phyloP scores from a whole-genome alignment of 352 stramenopile species.

The Pythium coloratum region DNA sequence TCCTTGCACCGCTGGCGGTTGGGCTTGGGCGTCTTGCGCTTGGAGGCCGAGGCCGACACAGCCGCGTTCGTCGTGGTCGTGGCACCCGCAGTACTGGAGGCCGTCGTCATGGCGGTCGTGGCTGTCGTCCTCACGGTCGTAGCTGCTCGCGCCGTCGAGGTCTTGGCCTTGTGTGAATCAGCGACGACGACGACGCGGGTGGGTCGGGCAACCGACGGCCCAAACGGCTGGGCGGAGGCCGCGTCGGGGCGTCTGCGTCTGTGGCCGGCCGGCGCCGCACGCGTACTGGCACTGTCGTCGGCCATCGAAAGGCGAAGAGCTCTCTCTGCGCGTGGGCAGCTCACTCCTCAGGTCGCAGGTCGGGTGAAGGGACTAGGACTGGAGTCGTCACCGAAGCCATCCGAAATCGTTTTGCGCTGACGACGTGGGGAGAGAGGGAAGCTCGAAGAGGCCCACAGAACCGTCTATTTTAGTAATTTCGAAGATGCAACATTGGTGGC shows the following conservation, averaged over 20 bases:
- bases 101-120: neutral
- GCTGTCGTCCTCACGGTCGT: neutral
- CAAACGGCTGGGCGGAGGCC: neutral
- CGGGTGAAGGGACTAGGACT: slow-evolving; percentile 1
- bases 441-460: neutral
- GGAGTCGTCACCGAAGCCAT: slow-evolving; percentile 37
- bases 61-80: neutral
- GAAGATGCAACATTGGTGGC: neutral
- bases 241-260: neutral
- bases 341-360: neutral
- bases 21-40: slow-evolving; percentile 28
- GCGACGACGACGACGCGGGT: neutral
- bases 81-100: neutral
- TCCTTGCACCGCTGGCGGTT: slow-evolving; percentile 34
- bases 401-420: slow-evolving; percentile 30
- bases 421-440: slow-evolving; percentile 10
- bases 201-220: neutral
- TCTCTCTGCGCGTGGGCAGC: neutral
- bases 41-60: neutral
- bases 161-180: neutral
- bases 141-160: neutral
- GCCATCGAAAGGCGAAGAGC: neutral
- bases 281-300: neutral
- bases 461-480: slow-evolving; percentile 19
- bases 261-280: neutral